Evolutionary conservation across 306 rosid species (phyloP), one percentile per base, ranked within the genome.

Genomic region (Cotoneaster glaucophyllus): DNA sequence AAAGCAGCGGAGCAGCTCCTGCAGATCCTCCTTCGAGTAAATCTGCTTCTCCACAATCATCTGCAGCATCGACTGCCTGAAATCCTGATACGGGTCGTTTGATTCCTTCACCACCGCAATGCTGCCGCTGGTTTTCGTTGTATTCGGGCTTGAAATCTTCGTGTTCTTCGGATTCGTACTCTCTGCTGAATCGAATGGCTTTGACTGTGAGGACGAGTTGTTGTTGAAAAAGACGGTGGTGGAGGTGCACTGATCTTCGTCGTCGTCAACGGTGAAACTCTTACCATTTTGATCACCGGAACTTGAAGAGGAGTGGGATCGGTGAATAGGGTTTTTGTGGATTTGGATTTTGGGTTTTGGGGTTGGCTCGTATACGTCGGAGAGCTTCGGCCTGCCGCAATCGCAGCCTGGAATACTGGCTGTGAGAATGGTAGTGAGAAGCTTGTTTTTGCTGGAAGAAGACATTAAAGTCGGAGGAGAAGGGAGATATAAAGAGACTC

Each of bases 1-100:
- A 69, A 88, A 82, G 65, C 90, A 86, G 44, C 77, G 62, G 4
- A 88, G 88, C 68, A 88, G 88, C 74, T 82, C 78, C 70, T 84
- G 82, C 31, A 88, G 86, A 31, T 82, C 92, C 4, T 69, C 32
- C 62, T 82, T 74, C 1, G 87, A 53, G 59, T 64, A 86, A 34
- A 88, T 88, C 78, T 78, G 68, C 77, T 79, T 82, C 84, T 86
- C 79, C 5, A 84, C 31, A 5, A 88, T 86, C 92, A 88, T 88
- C 66, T 88, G 88, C 3, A 84, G 84, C 73, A 88, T 86, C 0
- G 90, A 88, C 2, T 65, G 41, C n/a, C 88, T 66, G 52, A 88
- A 86, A 70, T 88, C 92, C 11, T 50, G 53, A 6, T 78, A 75
- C 0, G 92, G 92, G 1, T 86, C 84, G 4, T 54, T 10, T 1